Evolutionary conservation across 2,329 filamentous ascomycete species (phyloP).

Genomic region (Rhynchosporium graminicola): DNA sequence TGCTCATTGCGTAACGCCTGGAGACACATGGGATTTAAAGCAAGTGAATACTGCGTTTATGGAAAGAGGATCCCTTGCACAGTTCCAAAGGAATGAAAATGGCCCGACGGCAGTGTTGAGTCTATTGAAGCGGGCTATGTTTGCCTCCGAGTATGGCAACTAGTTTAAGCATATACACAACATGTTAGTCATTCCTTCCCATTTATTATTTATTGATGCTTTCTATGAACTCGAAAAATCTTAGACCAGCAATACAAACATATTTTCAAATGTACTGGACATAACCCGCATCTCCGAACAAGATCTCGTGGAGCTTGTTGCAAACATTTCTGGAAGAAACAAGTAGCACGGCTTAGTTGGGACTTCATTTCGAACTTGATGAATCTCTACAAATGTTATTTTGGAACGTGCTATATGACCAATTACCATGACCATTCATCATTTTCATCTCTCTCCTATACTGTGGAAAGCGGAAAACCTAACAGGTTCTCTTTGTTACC

Average conservation of each 20-base stretch:
- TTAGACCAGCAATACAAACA: background rate
- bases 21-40: slow-evolving; percentile 35
- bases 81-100: slow-evolving; percentile 26
- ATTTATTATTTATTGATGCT: background rate
- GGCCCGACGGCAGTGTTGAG: slow-evolving; percentile 39
- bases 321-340: slow-evolving; percentile 24
- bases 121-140: slow-evolving; percentile 41
- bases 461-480: background rate
- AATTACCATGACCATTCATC: too few relatives aligned
- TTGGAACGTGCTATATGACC: background rate
- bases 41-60: slow-evolving; percentile 28
- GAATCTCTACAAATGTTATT: background rate
- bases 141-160: slow-evolving; percentile 39
- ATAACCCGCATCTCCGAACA: slow-evolving; percentile 45
- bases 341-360: background rate
- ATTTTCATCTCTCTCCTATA: too few relatives aligned
- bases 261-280: slow-evolving; percentile 42
- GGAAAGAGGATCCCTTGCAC: slow-evolving; percentile 26
- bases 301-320: slow-evolving; percentile 43
- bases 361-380: background rate
- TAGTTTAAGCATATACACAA: slow-evolving; percentile 44
- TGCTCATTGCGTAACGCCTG: slow-evolving; percentile 39
- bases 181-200: background rate
- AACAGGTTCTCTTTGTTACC: background rate
- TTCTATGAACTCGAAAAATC: background rate